Percentiles rank a stretch among this genome's conserved stretches.
Evolutionary conservation across 805 yeast species (phyloP).

Genomic region (Metschnikowia vanudenii): DNA sequence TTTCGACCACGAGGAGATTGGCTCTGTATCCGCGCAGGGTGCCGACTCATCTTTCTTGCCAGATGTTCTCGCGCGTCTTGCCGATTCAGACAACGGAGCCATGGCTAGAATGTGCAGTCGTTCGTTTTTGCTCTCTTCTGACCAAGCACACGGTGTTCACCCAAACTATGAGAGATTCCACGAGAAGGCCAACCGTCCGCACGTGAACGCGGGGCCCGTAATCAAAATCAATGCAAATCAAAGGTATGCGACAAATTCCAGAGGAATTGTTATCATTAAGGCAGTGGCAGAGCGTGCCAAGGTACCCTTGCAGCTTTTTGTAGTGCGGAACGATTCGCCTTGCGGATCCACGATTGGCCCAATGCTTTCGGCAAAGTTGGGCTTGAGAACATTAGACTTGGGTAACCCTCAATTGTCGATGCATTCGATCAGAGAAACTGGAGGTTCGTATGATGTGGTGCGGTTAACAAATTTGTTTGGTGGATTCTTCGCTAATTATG

Average conservation of each 20-base stretch:
- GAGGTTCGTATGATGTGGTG: slow-evolving; percentile 73
- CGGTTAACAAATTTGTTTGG: slow-evolving; percentile 60
- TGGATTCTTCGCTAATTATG: slow-evolving; percentile 51
- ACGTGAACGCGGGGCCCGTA: slow-evolving; percentile 86
- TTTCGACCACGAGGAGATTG: slow-evolving; percentile 96
- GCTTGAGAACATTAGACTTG: slow-evolving; percentile 81
- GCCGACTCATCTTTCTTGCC: slow-evolving; percentile 92
- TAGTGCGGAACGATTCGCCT: slow-evolving; percentile 88
- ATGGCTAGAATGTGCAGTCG: slow-evolving; percentile 47
- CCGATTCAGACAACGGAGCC: slow-evolving; percentile 36
- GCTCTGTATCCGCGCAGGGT: slow-evolving; percentile 93
- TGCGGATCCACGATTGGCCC: slow-evolving; percentile 98
- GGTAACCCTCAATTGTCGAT: slow-evolving; percentile 91
- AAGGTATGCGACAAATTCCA: slow-evolving; percentile 89
- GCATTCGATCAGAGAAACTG: slow-evolving; percentile 94
- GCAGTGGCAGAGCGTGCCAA: slow-evolving; percentile 62
- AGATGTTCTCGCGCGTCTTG: slow-evolving; percentile 67
- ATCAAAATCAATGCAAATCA: slow-evolving; percentile 93
- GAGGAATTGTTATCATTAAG: slow-evolving; percentile 79
- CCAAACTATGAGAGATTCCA: slow-evolving; percentile 82
- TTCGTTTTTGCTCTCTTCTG: slow-evolving; percentile 88
- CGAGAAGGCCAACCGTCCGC: slow-evolving; percentile 78
- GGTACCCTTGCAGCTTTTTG: slow-evolving; percentile 89
- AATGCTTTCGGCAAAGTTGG: slow-evolving; percentile 80
- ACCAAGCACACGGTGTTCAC: slow-evolving; percentile 96